These are phyloP conservation scores for Ormosia emarginata DNA, from an alignment of 306 rosid genomes.

Conservation along the genomic window DNA sequence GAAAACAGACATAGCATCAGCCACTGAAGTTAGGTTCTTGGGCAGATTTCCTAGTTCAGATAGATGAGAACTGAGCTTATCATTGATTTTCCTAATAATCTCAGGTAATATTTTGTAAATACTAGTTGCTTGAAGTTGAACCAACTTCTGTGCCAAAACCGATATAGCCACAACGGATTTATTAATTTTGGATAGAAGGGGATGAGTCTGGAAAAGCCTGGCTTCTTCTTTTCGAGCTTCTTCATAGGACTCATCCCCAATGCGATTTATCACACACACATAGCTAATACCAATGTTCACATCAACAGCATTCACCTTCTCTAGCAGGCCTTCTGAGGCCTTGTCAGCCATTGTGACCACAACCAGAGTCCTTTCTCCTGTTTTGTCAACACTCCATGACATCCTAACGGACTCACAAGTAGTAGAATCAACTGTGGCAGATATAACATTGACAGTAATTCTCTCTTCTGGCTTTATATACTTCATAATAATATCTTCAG, in stretches of 20 bases:
- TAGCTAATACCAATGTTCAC: slow-evolving; percentile 50
- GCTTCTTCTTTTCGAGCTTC: slow-evolving; percentile 42
- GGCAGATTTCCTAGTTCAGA: slow-evolving; percentile 23
- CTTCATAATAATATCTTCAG: slow-evolving; percentile 32
- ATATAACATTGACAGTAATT: slow-evolving; percentile 45
- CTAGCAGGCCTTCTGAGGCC: slow-evolving; percentile 36
- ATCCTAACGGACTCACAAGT: slow-evolving; percentile 50
- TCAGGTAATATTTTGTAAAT: slow-evolving; percentile 28
- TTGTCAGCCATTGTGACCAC: slow-evolving; percentile 42
- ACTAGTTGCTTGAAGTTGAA: slow-evolving; percentile 28
- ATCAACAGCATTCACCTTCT: slow-evolving; percentile 47
- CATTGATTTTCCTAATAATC: slow-evolving; percentile 27
- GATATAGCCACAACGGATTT: slow-evolving; percentile 42
- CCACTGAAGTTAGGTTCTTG: background rate
- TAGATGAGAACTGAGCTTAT: slow-evolving; percentile 12
- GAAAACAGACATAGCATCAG: slow-evolving; percentile 29
- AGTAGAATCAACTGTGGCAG: slow-evolving; percentile 44
- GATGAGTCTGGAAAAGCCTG: too few relatives aligned
- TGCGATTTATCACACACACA: slow-evolving; percentile 41
- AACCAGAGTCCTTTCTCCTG: slow-evolving; percentile 42
- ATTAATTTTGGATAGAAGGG: slow-evolving; percentile 34
- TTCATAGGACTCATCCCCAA: slow-evolving; percentile 39
- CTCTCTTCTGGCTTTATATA: slow-evolving; percentile 43
- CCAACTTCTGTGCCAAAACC: slow-evolving; percentile 32
- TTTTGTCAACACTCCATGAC: slow-evolving; percentile 48